Conservation (phyloP, 140 eudicot genomes). For the Anethum foeniculum region DNA sequence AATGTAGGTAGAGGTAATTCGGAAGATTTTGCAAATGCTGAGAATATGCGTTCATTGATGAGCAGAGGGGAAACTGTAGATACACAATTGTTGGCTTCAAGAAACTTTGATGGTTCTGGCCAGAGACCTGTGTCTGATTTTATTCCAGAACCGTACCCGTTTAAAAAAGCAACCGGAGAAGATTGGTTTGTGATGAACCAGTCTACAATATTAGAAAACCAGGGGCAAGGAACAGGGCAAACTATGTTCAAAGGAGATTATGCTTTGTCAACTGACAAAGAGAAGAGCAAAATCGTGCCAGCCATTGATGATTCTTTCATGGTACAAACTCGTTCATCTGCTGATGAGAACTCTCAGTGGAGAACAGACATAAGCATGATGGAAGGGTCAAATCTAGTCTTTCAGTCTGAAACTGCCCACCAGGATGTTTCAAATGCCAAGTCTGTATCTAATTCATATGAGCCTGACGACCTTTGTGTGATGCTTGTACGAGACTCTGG, state of each 20-base stretch:
- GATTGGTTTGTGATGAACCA: slow-evolving; percentile 75
- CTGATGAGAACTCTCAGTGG: slow-evolving; percentile 50
- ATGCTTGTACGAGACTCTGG: slow-evolving; percentile 71
- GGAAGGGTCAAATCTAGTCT: slow-evolving; percentile 24
- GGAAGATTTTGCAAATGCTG: slow-evolving; percentile 49
- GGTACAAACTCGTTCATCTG: slow-evolving; percentile 57
- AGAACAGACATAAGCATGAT: slow-evolving; percentile 52
- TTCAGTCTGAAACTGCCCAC: slow-evolving; percentile 18
- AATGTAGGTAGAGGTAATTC: slow-evolving; percentile 28
- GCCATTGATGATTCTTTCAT: slow-evolving; percentile 82
- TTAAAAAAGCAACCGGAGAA: slow-evolving; percentile 46
- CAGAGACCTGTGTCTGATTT: slow-evolving; percentile 33
- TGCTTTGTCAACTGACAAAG: slow-evolving; percentile 24
- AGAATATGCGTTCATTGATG: slow-evolving; percentile 24
- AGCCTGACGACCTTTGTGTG: slow-evolving; percentile 75
- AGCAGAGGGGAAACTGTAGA: slow-evolving; percentile 42
- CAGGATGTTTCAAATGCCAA: slow-evolving; percentile 30
- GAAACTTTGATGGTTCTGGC: slow-evolving; percentile 28
- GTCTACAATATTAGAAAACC: slow-evolving; percentile 28
- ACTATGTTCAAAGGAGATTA: slow-evolving; percentile 31
- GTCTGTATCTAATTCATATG: slow-evolving; percentile 26
- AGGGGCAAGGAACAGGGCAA: slow-evolving; percentile 23
- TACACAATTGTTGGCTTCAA: slow-evolving; percentile 40
- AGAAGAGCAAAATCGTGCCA: slow-evolving; percentile 27
- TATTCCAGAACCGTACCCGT: slow-evolving; percentile 36